Conservation (phyloP, 2,329 filamentous ascomycete genomes). For the Neospermospora avenae region DNA sequence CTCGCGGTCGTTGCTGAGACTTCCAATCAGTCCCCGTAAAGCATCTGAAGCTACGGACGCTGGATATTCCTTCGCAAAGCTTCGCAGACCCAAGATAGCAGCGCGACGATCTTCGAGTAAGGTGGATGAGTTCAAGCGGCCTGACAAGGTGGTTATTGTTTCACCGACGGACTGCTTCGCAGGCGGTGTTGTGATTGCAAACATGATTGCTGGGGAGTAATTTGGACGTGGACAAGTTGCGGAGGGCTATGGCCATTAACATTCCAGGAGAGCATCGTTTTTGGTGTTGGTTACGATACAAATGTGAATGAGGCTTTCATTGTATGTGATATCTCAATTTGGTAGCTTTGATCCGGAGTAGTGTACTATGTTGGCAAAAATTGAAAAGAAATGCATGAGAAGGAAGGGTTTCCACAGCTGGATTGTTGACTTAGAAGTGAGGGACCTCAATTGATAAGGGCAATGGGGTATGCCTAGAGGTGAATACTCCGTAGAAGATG, state of each 20-base stretch:
- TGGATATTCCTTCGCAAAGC: conserved; percentile 94
- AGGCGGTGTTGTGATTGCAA: conserved; percentile 68
- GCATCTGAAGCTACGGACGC: conserved; percentile 93
- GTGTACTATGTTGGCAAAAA: background rate
- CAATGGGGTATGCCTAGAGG: background rate
- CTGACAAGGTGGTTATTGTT: conserved; percentile 87
- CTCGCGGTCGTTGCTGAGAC: conserved; percentile 80
- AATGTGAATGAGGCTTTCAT: background rate
- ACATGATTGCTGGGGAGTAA: conserved; percentile 44
- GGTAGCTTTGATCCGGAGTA: background rate
- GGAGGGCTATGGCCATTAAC: conserved; percentile 22
- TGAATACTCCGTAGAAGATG: too few species aligned
- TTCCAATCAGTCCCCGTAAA: conserved; percentile 82
- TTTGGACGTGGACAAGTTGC: background rate
- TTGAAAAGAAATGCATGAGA: background rate
- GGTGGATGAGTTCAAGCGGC: conserved; percentile 82
- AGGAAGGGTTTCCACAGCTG: too few species aligned
- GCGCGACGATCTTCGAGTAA: conserved; percentile 91
- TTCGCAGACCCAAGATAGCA: conserved; percentile 87
- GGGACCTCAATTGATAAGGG: background rate
- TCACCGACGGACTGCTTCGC: conserved; percentile 95
- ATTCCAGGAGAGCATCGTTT: conserved; percentile 10
- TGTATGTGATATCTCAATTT: background rate
- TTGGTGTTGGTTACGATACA: background rate
- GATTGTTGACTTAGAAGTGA: too few species aligned